phyloP scores from a whole-genome alignment of 495 filamentous ascomycete genomes.

The Aspergillus nidulans region DNA sequence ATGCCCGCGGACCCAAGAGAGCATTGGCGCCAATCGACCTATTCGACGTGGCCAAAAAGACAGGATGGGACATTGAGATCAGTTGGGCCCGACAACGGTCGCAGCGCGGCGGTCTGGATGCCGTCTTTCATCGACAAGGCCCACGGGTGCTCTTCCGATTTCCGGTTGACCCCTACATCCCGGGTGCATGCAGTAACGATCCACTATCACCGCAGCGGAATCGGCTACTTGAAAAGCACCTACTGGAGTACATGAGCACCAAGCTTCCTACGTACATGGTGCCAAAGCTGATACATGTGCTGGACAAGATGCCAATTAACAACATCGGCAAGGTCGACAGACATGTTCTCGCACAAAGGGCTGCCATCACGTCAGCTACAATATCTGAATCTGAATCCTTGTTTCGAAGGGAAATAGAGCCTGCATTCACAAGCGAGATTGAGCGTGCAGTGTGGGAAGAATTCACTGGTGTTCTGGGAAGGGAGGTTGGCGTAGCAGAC shows the following conservation, averaged over 20 bases:
- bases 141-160: slow-evolving; percentile 3
- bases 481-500: not conserved
- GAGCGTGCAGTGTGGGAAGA: slow-evolving; percentile 4
- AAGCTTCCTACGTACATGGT: slow-evolving; percentile 11
- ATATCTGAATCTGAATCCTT: not conserved
- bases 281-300: not conserved
- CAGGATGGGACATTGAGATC: slow-evolving; percentile 1
- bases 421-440: not conserved
- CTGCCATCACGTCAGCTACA: not conserved
- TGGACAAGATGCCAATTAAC: slow-evolving; percentile 7
- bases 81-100: slow-evolving; percentile 7
- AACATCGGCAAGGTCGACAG: slow-evolving; percentile 6
- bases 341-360: not conserved
- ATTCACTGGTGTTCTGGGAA: not conserved
- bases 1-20: no score
- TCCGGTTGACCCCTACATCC: not conserved
- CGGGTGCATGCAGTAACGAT: not conserved
- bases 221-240: not conserved
- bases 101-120: slow-evolving; percentile 7
- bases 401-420: not conserved
- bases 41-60: not conserved
- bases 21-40: not conserved
- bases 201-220: not conserved
- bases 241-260: not conserved
- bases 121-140: not conserved